Conservation (phyloP, 2,329 filamentous ascomycete genomes). For the Phyllosticta citribraziliensis region DNA sequence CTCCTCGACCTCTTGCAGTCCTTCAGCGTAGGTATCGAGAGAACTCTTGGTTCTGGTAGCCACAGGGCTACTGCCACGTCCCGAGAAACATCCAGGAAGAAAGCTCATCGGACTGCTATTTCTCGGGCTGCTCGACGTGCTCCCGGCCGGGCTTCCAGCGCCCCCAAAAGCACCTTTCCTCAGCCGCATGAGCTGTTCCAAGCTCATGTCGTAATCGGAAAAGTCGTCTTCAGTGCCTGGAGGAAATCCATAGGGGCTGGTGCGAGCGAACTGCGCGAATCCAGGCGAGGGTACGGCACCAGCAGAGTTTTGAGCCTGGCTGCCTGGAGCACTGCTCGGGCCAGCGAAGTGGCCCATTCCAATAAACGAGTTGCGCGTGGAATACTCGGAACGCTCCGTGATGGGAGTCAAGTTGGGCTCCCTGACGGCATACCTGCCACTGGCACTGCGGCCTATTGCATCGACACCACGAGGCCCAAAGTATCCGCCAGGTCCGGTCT, state of each 20-base stretch:
- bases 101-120: slow-evolving; percentile 20
- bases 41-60: slow-evolving; percentile 4
- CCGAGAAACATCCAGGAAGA: slow-evolving; percentile 1
- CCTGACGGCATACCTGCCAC: slow-evolving; percentile 52
- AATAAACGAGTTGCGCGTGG: slow-evolving; percentile 84
- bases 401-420: slow-evolving; percentile 95
- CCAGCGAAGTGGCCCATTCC: slow-evolving; percentile 48
- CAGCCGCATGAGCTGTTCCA: slow-evolving; percentile 62
- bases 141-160: slow-evolving; percentile 44
- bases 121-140: slow-evolving; percentile 23
- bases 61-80: slow-evolving; percentile 1
- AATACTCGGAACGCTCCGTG: slow-evolving; percentile 92
- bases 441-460: slow-evolving; percentile 53
- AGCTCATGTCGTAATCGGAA: slow-evolving; percentile 59
- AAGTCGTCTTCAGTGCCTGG: slow-evolving; percentile 42
- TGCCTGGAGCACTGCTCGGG: slow-evolving; percentile 14
- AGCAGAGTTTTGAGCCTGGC: slow-evolving; percentile 19
- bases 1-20: slow-evolving; percentile 4
- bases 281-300: slow-evolving; percentile 57
- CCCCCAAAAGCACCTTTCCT: slow-evolving; percentile 73
- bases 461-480: slow-evolving; percentile 67
- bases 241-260: slow-evolving; percentile 45
- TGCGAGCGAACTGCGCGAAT: slow-evolving; percentile 60
- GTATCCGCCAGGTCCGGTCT: slow-evolving; percentile 75
- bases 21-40: not conserved